Evolutionary conservation across 2,329 filamentous ascomycete species (phyloP).

Genomic region (Pseudogymnoascus sp.): DNA sequence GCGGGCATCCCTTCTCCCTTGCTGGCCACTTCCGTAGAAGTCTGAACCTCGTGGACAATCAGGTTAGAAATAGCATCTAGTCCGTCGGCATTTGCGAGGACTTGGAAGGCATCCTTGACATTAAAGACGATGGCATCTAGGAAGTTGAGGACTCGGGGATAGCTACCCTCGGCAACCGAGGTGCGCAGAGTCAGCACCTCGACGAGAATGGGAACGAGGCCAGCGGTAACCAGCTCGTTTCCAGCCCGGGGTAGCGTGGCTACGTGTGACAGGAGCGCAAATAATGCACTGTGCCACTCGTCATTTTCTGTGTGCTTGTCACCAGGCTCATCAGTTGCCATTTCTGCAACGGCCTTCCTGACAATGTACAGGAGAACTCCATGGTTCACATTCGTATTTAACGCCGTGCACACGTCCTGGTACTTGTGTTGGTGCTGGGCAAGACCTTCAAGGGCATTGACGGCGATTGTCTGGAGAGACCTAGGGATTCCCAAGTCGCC

Average conservation of each 20-base stretch:
- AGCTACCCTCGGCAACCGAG: slow-evolving; percentile 69
- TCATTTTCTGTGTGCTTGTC: slow-evolving; percentile 61
- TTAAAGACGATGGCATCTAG: slow-evolving; percentile 82
- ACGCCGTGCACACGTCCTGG: slow-evolving; percentile 75
- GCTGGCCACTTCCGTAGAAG: slow-evolving; percentile 57
- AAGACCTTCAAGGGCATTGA: slow-evolving; percentile 78
- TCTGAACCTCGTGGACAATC: slow-evolving; percentile 68
- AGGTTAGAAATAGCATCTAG: slow-evolving; percentile 87
- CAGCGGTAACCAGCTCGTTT: slow-evolving; percentile 77
- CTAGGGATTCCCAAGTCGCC: slow-evolving; percentile 60
- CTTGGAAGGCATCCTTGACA: slow-evolving; percentile 74
- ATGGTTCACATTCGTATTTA: slow-evolving; percentile 94
- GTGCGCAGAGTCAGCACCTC: slow-evolving; percentile 82
- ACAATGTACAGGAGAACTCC: slow-evolving; percentile 90
- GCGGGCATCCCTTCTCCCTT: slow-evolving; percentile 63
- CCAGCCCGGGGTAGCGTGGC: slow-evolving; percentile 67
- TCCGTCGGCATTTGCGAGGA: slow-evolving; percentile 72
- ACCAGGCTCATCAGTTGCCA: slow-evolving; percentile 55
- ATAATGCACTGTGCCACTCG: slow-evolving; percentile 83
- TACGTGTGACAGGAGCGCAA: slow-evolving; percentile 77
- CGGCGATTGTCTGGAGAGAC: slow-evolving; percentile 71
- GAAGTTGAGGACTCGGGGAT: slow-evolving; percentile 77
- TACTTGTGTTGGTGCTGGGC: slow-evolving; percentile 70
- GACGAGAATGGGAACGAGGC: slow-evolving; percentile 80
- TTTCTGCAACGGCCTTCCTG: slow-evolving; percentile 78